Conservation (phyloP, 1,284 basidiomycete species). For the Boletus semigastroideus region DNA sequence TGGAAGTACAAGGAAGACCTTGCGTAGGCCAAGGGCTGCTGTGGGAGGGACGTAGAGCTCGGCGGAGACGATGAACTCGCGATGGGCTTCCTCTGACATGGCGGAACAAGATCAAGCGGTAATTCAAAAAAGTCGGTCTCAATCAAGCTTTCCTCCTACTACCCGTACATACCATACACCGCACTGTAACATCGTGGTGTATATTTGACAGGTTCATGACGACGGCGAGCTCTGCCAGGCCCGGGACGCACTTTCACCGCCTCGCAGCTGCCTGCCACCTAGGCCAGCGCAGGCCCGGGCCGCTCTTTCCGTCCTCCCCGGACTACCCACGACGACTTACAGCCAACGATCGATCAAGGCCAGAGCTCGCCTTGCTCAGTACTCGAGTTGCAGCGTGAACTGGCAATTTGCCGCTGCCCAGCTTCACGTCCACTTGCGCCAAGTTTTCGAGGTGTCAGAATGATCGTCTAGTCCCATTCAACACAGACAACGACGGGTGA, state of each 20-base stretch:
- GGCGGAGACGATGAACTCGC: constrained; percentile 51
- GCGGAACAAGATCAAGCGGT: not conserved
- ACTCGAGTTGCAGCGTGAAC: constrained; percentile 15
- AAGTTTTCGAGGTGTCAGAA: constrained; percentile 8
- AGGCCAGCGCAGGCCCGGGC: constrained; percentile 6
- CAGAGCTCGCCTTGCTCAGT: constrained; percentile 17
- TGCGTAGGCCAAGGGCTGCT: constrained; percentile 51
- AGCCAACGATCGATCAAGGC: constrained; percentile 15
- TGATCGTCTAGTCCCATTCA: constrained; percentile 22
- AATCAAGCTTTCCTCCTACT: too few relatives aligned
- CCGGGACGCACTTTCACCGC: constrained; percentile 3
- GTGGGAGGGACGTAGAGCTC: constrained; percentile 66
- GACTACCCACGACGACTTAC: constrained; percentile 4
- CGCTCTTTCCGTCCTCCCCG: constrained; percentile 7
- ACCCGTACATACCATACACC: too few relatives aligned
- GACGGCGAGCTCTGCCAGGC: constrained; percentile 10
- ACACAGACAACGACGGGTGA: constrained; percentile 18
- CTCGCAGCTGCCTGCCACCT: constrained; percentile 5
- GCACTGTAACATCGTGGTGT: too few relatives aligned
- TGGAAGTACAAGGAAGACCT: constrained; percentile 41
- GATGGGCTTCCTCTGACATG: constrained; percentile 22
- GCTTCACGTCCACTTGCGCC: constrained; percentile 25
- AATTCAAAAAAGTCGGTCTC: too few relatives aligned
- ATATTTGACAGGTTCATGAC: not conserved
- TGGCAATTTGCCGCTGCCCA: constrained; percentile 10